phyloP scores from a whole-genome alignment of 495 filamentous ascomycete genomes.

The Physcia stellaris region DNA sequence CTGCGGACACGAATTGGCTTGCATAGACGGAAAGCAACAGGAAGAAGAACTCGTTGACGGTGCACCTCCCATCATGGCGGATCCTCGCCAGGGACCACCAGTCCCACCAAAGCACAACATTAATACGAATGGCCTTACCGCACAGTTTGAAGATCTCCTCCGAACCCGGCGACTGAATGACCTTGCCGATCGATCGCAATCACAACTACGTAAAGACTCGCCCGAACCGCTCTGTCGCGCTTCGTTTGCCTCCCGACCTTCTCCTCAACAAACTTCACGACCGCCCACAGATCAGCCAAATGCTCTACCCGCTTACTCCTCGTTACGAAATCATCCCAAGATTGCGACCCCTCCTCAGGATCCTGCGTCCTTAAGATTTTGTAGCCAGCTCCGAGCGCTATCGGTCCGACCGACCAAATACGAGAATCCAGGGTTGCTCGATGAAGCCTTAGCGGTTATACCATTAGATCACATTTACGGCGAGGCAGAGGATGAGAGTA shows the following conservation, averaged over 20 bases:
- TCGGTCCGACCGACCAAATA: slow-evolving; percentile 81
- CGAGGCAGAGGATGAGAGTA: slow-evolving; percentile 84
- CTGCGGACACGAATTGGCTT: no score
- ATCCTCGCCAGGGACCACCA: not conserved
- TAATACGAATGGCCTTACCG: slow-evolving; percentile 36
- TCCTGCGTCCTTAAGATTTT: slow-evolving; percentile 62
- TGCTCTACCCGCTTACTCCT: slow-evolving; percentile 49
- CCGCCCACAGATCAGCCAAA: slow-evolving; percentile 8
- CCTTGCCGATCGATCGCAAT: slow-evolving; percentile 42
- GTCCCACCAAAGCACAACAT: slow-evolving; percentile 15
- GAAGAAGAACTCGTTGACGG: no score
- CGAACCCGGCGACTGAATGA: slow-evolving; percentile 67
- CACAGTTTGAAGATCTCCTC: slow-evolving; percentile 65
- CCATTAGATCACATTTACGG: slow-evolving; percentile 86
- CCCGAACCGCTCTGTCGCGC: slow-evolving; percentile 8
- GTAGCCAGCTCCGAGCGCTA: slow-evolving; percentile 65
- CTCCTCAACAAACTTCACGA: slow-evolving; percentile 27
- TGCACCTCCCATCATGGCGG: slow-evolving; percentile 8
- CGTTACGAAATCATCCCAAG: slow-evolving; percentile 61
- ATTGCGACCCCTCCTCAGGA: slow-evolving; percentile 70
- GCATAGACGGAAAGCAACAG: no score
- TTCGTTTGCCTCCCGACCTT: slow-evolving; percentile 18
- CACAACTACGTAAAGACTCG: slow-evolving; percentile 32
- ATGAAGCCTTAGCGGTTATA: slow-evolving; percentile 77
- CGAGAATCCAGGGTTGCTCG: slow-evolving; percentile 90